phyloP scores from a whole-genome alignment of 2,329 filamentous ascomycete genomes.

The Aspergillus sojae region DNA sequence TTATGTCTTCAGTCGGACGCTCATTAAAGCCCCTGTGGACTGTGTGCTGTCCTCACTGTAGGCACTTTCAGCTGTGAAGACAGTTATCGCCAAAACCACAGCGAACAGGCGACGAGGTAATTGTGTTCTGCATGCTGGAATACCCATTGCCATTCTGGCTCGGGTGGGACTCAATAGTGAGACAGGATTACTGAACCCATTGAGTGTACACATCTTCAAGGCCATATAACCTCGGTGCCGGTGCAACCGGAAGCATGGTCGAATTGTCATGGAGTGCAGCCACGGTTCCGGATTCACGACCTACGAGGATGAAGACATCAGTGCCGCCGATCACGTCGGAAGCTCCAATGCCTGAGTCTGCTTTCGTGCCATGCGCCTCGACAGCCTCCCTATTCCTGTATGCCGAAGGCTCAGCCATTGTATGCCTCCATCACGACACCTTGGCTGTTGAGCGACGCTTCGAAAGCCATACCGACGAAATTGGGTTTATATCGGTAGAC shows the following conservation, averaged over 20 bases:
- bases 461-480: slow-evolving; percentile 77
- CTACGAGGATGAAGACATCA: slow-evolving; percentile 57
- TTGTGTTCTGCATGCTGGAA: not conserved
- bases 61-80: not conserved
- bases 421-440: slow-evolving; percentile 91
- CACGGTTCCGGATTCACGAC: slow-evolving; percentile 60
- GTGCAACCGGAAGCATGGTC: slow-evolving; percentile 53
- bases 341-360: slow-evolving; percentile 39
- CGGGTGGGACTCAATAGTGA: not conserved
- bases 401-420: slow-evolving; percentile 75
- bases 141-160: not conserved
- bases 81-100: not conserved
- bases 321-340: slow-evolving; percentile 23
- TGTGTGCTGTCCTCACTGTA: slow-evolving; percentile 1
- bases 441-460: slow-evolving; percentile 87
- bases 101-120: not conserved
- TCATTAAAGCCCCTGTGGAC: not conserved
- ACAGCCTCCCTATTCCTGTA: slow-evolving; percentile 91
- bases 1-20: slow-evolving; percentile 3
- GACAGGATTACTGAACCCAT: not conserved
- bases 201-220: not conserved
- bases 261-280: slow-evolving; percentile 62
- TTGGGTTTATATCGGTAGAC: slow-evolving; percentile 83
- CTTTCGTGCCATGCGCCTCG: slow-evolving; percentile 85
- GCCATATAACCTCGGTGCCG: not conserved